Evolutionary conservation across 345 rosid genomes (phyloP), one percentile per base, ranked within the genome.

Genomic region (Mangifera indica): DNA sequence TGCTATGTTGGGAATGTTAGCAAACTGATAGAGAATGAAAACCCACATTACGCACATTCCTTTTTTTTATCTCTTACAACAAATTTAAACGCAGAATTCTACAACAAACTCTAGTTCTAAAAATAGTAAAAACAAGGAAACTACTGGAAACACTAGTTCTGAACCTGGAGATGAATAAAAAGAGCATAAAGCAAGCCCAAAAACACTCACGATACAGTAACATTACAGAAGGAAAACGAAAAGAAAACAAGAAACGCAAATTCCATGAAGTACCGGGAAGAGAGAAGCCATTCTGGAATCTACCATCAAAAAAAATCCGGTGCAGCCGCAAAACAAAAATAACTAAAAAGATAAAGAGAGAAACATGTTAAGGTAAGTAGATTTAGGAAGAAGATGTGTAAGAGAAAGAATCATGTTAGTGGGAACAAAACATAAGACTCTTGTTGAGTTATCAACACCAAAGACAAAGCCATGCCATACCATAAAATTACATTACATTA

Each of bases 251-350:
- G 15, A 66, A 34, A 67, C 0, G 49, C 7, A 12, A 67, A 67
- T 59, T 15, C 4, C 10, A 34, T 44, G 52, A 25, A 34, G 48
- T 53, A 67, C 71, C 71, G 12, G 29, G 40, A n/a, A 29, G 60
- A 67, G 25, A 67, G 46, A 52, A 67, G n/a, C 70, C 49, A 34
- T 25, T 25, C 13, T 65, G n/a, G 56, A 48, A 9, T 48, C 60
- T 20, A 67, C 59, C 48, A 67, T 20, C 45, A n/a, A 1, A 52
- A 1, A 52, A 5, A 52, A 52, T 67, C 60, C 18, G 59, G 25
- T 20, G 29, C 29, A 32, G 40, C 70, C 52, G 11, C 60, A 1
- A 21, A 37, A 20, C 21, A 67, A 17, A 54, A 11, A 60, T 60
- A 20, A 10, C 65, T 17, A 9, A 17, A 37, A 68, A n/a, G 46